A percentile compares a stretch with the other conserved stretches of the same genome.
Evolutionary conservation across 192 early-diverging fungal genomes (phyloP).

Genomic region (Rhizoclosmatium sp.): DNA sequence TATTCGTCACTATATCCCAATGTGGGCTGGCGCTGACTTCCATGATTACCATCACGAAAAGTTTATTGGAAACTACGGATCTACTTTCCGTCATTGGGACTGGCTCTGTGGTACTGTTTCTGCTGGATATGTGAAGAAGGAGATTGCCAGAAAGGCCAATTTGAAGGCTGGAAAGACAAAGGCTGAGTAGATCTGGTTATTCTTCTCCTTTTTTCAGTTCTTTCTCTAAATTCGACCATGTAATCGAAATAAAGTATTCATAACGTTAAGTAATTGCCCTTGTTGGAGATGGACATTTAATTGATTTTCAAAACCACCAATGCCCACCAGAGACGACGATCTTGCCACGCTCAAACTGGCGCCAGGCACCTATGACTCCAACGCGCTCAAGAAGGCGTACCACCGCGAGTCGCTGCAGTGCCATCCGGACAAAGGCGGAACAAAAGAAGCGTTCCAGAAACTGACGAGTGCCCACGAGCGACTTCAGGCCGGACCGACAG

Average conservation of each 20-base stretch:
- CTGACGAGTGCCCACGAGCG: background rate
- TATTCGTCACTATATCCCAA: constrained; percentile 81
- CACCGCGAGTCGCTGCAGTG: background rate
- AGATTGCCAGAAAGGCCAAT: background rate
- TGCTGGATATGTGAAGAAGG: constrained; percentile 63
- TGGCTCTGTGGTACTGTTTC: constrained; percentile 81
- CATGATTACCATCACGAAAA: constrained; percentile 90
- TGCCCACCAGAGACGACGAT: background rate
- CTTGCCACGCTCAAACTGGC: background rate
- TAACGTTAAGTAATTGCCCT: no score
- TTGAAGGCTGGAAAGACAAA: constrained; percentile 9
- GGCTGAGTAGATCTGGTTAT: background rate
- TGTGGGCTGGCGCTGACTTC: constrained; percentile 88
- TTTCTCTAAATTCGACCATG: background rate
- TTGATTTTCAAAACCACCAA: background rate
- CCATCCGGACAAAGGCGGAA: constrained; percentile 8
- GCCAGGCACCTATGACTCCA: background rate
- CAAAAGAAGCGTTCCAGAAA: background rate
- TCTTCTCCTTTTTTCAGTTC: background rate
- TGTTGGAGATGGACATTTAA: no score
- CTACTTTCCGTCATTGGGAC: constrained; percentile 93
- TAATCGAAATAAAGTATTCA: background rate
- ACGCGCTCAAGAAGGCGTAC: background rate
- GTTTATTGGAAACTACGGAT: constrained; percentile 65
- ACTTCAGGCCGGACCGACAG: background rate